These are phyloP conservation scores for Fusarium udum DNA, from an alignment of 2,329 filamentous ascomycete genomes.

Conservation along the genomic window DNA sequence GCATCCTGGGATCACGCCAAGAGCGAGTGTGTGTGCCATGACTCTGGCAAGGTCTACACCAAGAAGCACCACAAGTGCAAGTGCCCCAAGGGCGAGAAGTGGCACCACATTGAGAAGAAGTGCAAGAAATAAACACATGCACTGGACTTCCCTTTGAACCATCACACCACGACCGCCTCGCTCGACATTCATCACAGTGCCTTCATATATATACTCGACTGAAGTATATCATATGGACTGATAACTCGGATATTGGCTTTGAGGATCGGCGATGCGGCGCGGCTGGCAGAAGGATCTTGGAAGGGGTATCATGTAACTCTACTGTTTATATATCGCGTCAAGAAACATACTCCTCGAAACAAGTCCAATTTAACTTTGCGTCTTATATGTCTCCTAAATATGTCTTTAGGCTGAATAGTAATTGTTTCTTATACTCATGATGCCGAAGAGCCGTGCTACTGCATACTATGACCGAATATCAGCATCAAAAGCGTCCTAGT, in stretches of 20 bases:
- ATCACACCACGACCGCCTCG: rapidly evolving
- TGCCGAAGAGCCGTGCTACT: background rate
- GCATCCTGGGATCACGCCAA: slow-evolving; percentile 11
- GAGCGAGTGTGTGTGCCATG: slow-evolving; percentile 13
- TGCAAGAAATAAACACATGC: slow-evolving; percentile 4
- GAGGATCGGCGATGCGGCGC: rapidly evolving
- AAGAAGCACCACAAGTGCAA: slow-evolving; percentile 18
- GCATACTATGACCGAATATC: background rate
- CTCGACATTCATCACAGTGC: no score
- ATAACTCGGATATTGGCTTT: rapidly evolving
- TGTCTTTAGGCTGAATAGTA: background rate
- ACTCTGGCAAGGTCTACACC: slow-evolving; percentile 11
- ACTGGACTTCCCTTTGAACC: background rate
- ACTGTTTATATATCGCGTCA: background rate
- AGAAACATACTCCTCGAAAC: rapidly evolving
- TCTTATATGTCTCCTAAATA: rapidly evolving
- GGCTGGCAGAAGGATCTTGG: background rate
- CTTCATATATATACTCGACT: no score
- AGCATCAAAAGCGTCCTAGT: background rate
- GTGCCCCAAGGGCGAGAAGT: slow-evolving; percentile 29
- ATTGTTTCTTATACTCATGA: background rate
- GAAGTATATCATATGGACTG: rapidly evolving
- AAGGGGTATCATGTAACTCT: rapidly evolving
- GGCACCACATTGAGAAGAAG: slow-evolving; percentile 18
- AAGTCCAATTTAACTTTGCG: rapidly evolving